Evolutionary conservation across 1,139 yeast genomes (phyloP).

Genomic region (Chernovozyma sophiae-reginae): DNA sequence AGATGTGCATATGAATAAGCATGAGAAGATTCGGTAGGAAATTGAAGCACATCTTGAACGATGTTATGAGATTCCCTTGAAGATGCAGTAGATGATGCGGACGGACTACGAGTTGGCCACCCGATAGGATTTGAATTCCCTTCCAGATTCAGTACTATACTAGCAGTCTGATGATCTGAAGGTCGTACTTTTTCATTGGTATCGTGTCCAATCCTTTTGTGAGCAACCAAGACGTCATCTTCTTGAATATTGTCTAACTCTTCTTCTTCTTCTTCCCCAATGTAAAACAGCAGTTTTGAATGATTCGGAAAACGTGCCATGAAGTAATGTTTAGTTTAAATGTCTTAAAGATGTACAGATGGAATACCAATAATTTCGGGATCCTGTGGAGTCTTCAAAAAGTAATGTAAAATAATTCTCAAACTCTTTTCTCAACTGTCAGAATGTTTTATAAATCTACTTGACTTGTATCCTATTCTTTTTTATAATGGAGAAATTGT

Average conservation of each 20-base stretch:
- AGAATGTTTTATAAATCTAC: no score
- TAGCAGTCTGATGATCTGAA: neutral
- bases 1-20: slow-evolving; percentile 82
- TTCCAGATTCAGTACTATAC: neutral
- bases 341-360: no score
- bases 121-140: neutral
- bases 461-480: no score
- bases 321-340: no score
- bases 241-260: neutral
- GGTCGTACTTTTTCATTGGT: neutral
- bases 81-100: slow-evolving; percentile 3
- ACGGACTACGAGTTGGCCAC: slow-evolving; percentile 3
- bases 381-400: no score
- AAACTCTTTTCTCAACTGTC: no score
- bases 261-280: slow-evolving; percentile 4
- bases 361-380: no score
- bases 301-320: neutral
- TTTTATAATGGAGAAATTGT: no score
- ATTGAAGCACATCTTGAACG: slow-evolving; percentile 39
- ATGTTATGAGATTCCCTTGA: neutral
- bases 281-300: slow-evolving; percentile 4
- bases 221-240: neutral
- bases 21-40: slow-evolving; percentile 78
- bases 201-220: neutral
- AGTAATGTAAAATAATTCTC: no score